Percentiles rank a stretch among this genome's conserved stretches.
phyloP scores from a whole-genome alignment of 306 rosid genomes.

The Herpetospermum pedunculosum region DNA sequence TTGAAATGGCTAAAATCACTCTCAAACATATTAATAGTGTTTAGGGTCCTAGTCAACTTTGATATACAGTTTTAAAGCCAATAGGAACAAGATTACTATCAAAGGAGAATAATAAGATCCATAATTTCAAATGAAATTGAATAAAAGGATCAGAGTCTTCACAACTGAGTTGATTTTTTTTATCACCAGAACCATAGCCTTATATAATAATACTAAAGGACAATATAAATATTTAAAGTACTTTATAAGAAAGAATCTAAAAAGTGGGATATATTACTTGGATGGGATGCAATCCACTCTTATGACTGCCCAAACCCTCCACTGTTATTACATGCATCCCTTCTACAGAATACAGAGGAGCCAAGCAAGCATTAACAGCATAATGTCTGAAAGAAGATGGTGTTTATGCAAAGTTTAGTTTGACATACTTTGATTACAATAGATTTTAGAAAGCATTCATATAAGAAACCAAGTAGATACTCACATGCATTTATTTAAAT shows the following conservation, averaged over 20 bases:
- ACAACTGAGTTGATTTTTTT: not conserved
- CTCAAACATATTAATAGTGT: no score
- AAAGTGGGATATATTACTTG: constrained; percentile 39
- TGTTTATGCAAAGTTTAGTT: constrained; percentile 14
- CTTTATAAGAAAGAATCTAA: not conserved
- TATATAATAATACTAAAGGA: not conserved
- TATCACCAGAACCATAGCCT: not conserved
- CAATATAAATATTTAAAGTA: not conserved
- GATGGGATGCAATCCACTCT: constrained; percentile 74
- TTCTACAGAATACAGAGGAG: constrained; percentile 90
- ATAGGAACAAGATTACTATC: not conserved
- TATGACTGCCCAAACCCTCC: constrained; percentile 80
- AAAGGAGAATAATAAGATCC: not conserved
- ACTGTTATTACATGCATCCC: constrained; percentile 95
- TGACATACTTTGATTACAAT: not conserved
- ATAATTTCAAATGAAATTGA: not conserved
- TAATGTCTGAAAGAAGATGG: constrained; percentile 50
- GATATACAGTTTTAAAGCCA: not conserved
- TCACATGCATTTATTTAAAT: constrained; percentile 50
- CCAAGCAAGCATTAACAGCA: constrained; percentile 91
- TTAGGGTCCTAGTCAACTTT: constrained; percentile 2
- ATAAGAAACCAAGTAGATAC: constrained; percentile 24
- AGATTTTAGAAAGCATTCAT: not conserved
- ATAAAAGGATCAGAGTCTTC: not conserved
- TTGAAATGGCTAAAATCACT: no score